Evolutionary conservation across 2,329 filamentous ascomycete genomes (phyloP).

Genomic region (Sclerotinia spermophila): DNA sequence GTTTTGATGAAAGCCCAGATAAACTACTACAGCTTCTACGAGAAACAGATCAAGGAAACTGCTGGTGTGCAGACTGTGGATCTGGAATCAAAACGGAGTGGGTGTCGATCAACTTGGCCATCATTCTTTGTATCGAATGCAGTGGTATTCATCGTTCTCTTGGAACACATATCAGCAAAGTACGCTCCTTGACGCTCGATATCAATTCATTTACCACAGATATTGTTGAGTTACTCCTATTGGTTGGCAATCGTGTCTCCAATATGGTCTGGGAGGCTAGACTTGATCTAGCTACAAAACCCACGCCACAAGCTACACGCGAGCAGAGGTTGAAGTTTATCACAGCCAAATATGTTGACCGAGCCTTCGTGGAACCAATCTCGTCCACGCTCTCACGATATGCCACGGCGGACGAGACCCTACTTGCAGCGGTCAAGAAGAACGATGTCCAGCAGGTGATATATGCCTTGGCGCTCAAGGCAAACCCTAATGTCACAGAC

Average conservation of each 20-base stretch:
- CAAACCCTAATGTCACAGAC: conserved; percentile 83
- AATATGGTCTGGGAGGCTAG: conserved; percentile 96
- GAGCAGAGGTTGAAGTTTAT: conserved; percentile 95
- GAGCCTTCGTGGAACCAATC: conserved; percentile 74
- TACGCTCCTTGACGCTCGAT: conserved; percentile 90
- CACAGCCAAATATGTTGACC: conserved; percentile 88
- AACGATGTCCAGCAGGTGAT: conserved; percentile 94
- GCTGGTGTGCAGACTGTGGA: conserved; percentile 90
- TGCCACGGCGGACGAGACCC: conserved; percentile 75
- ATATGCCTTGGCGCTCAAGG: conserved; percentile 80
- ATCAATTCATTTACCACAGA: conserved; percentile 95
- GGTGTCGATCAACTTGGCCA: conserved; percentile 97
- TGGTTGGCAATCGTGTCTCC: conserved; percentile 89
- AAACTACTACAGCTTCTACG: conserved; percentile 83
- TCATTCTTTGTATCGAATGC: conserved; percentile 96
- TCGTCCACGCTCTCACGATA: conserved; percentile 73
- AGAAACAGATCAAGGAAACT: conserved; percentile 88
- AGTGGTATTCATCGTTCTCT: conserved; percentile 95
- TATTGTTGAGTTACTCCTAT: conserved; percentile 88
- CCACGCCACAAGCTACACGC: conserved; percentile 70
- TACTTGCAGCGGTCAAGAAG: conserved; percentile 89
- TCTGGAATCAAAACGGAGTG: conserved; percentile 92
- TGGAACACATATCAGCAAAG: conserved; percentile 96
- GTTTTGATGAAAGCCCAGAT: conserved; percentile 77
- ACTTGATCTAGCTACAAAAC: conserved; percentile 69